Evolutionary conservation across 345 rosid genomes (phyloP), one percentile per base, ranked within the genome.

Genomic region (Cardamine chenopodiifolia): DNA sequence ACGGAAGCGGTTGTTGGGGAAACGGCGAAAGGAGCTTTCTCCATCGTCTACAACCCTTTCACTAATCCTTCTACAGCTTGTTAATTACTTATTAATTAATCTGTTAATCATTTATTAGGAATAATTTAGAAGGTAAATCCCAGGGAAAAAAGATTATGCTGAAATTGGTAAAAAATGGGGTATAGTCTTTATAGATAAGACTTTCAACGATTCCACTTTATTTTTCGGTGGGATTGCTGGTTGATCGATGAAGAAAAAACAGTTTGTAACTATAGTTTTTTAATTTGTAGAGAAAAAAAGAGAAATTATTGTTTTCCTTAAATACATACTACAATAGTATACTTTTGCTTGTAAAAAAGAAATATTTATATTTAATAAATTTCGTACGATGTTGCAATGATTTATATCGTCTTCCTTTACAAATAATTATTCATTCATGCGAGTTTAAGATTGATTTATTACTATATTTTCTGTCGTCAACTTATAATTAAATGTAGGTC

Each of bases 11-110:
- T 65, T 31, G 68, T 64, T 31, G 80, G 62, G 40, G 80, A 74
- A 26, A n/a, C 61, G 44, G 72, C 19, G 34, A 77, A 64, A 25
- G 76, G 76, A 64, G 62, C 55, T 48, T 77, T 77, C 65, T 71
- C 80, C 31, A 57, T 71, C 42, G 76, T 63, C 55, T 91, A 68
- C 49, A 87, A 80, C 66, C 91, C 87, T 73, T 88, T 89, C 75
- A 73, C 86, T 76, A 89, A 83, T 77, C 92, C 96, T 52, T 91
- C 96, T 18, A 93, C 96, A 3, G 96, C 97, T 53, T 91, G 96
- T 87, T 91, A 77, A 25, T 35, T 79, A 67, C 19, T 47, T 77
- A 57, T 28, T 77, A 56, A 39, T 72, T 72, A 49, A 47, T 64
- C 50, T 45, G 4, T 37, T 55, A n/a, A n/a, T 32, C 50, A 8